Evolutionary conservation across 148 eudicot genomes (phyloP).

Genomic region (Gaultheria prostrata): DNA sequence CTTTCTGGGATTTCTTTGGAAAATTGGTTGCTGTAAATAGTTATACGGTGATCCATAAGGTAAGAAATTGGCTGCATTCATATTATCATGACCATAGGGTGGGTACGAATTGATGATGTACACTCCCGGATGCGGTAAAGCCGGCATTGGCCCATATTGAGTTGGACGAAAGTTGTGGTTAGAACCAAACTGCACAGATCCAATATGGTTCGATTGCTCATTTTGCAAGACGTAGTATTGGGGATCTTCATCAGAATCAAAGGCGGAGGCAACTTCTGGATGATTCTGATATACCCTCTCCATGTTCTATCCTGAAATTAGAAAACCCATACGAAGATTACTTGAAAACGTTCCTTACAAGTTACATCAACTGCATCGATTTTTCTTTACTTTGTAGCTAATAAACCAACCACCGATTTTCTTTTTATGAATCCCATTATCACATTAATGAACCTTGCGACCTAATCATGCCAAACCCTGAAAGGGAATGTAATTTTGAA

Average conservation of each 20-base stretch:
- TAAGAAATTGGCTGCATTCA: background rate
- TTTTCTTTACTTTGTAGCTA: background rate
- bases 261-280: background rate
- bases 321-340: background rate
- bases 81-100: background rate
- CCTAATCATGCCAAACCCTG: background rate
- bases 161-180: background rate
- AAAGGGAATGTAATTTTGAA: background rate
- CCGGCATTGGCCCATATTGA: background rate
- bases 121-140: background rate
- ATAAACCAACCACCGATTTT: background rate
- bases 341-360: background rate
- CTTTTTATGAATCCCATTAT: background rate
- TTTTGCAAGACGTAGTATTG: background rate
- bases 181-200: background rate
- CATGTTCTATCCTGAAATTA: slow-evolving; percentile 2
- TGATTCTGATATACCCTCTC: background rate
- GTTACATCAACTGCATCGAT: too few relatives aligned
- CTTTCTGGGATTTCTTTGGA: background rate
- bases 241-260: slow-evolving; percentile 5
- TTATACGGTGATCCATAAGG: background rate
- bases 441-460: background rate
- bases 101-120: background rate
- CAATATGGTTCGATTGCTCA: background rate
- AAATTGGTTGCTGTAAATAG: background rate